Conservation (phyloP, 169 alveolate genomes). For the Plasmodium gonderi region DNA sequence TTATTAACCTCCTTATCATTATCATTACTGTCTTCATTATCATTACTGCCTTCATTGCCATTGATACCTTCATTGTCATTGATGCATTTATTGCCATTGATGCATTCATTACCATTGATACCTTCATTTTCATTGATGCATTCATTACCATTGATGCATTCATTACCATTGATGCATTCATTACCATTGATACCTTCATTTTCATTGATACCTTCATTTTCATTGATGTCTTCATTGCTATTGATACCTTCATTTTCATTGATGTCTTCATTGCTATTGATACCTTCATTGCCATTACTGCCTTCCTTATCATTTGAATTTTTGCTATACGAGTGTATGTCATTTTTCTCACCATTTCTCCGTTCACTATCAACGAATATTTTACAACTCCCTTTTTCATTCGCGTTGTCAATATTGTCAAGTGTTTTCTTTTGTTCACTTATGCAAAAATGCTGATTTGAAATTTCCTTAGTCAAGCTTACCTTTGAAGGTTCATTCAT, state of each 20-base stretch:
- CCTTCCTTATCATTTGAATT: background rate
- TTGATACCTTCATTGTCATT: background rate
- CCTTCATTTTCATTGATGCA: background rate
- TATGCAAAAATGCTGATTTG: background rate
- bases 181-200: background rate
- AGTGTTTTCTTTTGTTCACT: background rate
- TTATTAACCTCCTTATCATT: background rate
- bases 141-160: background rate
- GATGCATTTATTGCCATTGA: background rate
- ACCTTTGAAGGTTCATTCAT: conserved; percentile 4
- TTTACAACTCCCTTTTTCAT: background rate
- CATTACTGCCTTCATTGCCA: background rate
- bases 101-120: background rate
- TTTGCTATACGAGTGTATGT: background rate
- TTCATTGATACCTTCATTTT: background rate
- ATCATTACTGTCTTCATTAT: background rate
- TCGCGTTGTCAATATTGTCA: background rate
- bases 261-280: background rate
- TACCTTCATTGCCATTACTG: background rate
- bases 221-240: background rate
- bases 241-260: background rate
- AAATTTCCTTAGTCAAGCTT: background rate
- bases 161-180: background rate
- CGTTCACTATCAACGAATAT: background rate
- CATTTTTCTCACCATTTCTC: background rate